Percentiles rank a stretch among this genome's conserved stretches.
These are phyloP conservation scores for Vaccinium myrtillus DNA, from an alignment of 148 eudicot species.

Conservation along the genomic window DNA sequence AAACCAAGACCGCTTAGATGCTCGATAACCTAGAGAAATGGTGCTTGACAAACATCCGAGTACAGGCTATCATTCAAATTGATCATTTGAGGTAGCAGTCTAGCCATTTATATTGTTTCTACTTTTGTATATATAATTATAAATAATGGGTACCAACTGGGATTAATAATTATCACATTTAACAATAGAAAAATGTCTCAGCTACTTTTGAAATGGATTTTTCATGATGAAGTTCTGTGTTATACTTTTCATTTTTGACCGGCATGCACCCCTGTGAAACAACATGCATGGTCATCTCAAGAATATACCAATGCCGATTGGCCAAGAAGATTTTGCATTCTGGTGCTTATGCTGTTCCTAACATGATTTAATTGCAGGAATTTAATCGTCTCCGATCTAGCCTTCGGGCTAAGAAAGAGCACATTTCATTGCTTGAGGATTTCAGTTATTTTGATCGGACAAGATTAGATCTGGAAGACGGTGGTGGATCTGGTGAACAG, in stretches of 20 bases:
- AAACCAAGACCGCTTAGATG: neutral
- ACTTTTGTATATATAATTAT: neutral
- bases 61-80: neutral
- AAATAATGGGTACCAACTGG: neutral
- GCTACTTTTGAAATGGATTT: neutral
- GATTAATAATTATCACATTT: neutral
- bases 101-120: neutral
- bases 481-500: conserved; percentile 59
- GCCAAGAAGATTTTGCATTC: neutral
- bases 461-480: conserved; percentile 86
- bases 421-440: conserved; percentile 89
- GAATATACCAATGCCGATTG: neutral
- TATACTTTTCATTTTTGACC: neutral
- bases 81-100: neutral
- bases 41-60: neutral
- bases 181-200: neutral
- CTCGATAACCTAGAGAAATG: neutral
- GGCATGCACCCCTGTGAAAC: neutral
- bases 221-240: conserved; percentile 7
- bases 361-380: conserved; percentile 58
- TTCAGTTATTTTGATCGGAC: conserved; percentile 85
- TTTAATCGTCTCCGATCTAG: conserved; percentile 85
- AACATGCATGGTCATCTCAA: neutral
- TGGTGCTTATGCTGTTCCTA: conserved; percentile 14
- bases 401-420: conserved; percentile 89